phyloP scores from a whole-genome alignment of 352 stramenopile genomes.

The Phytophthora constricta region DNA sequence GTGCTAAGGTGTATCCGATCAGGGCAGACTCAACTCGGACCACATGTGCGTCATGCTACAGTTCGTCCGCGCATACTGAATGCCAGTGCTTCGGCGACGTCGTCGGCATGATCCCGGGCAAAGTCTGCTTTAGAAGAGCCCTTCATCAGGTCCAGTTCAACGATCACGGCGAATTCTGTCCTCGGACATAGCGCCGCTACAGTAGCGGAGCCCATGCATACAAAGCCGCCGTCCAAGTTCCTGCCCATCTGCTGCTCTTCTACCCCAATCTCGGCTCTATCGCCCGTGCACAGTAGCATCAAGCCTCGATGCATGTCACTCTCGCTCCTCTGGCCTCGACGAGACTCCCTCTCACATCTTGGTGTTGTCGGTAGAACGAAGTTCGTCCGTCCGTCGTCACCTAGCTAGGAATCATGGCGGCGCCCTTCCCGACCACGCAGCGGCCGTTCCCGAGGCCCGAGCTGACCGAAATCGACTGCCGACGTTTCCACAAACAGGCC shows the following conservation, averaged over 20 bases:
- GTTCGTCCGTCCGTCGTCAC: slow-evolving; percentile 18
- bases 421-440: slow-evolving; percentile 32
- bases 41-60: neutral
- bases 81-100: neutral
- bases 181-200: neutral
- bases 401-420: slow-evolving; percentile 22
- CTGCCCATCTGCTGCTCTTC: neutral
- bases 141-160: neutral
- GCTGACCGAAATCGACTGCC: slow-evolving; percentile 33
- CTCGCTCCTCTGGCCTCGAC: slow-evolving; percentile 15
- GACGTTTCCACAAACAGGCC: slow-evolving; percentile 41
- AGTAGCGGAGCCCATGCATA: neutral
- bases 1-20: no score
- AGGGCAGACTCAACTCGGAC: neutral
- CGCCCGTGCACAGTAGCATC: neutral
- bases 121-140: neutral
- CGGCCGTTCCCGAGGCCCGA: slow-evolving; percentile 38
- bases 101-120: no score
- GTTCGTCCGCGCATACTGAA: neutral
- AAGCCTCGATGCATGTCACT: slow-evolving; percentile 18
- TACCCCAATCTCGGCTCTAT: neutral
- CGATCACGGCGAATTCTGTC: neutral
- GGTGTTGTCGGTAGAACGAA: slow-evolving; percentile 25
- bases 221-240: neutral
- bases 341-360: slow-evolving; percentile 34